A percentile compares a stretch with the other conserved stretches of the same genome.
Evolutionary conservation across 192 early-diverging fungal species (phyloP).

Genomic region (Coemansia javaensis): DNA sequence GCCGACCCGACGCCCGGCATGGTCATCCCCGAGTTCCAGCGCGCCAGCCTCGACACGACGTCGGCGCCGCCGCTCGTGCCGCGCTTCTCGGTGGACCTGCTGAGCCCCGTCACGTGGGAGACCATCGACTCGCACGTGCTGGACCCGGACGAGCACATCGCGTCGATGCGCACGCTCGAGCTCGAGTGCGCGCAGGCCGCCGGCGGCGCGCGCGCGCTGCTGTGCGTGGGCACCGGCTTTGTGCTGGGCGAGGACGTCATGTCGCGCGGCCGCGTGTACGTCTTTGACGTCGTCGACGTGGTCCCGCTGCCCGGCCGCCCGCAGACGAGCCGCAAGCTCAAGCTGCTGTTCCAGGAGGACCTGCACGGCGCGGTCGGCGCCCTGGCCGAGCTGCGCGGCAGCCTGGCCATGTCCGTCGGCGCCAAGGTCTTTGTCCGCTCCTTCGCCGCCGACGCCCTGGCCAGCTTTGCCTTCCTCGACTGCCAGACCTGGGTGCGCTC

Average conservation of each 20-base stretch:
- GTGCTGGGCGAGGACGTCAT: conserved; percentile 88
- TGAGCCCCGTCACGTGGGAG: conserved; percentile 95
- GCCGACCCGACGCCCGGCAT: conserved; percentile 1
- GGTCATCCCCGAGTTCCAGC: conserved; percentile 36
- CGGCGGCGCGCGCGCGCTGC: conserved; percentile 76
- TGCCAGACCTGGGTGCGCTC: conserved; percentile 85
- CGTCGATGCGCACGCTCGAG: conserved; percentile 68
- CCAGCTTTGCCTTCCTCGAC: conserved; percentile 92
- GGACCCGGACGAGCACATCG: conserved; percentile 79
- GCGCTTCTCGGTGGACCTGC: conserved; percentile 71
- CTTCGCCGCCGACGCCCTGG: conserved; percentile 74
- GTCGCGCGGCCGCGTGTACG: conserved; percentile 79
- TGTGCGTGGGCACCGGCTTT: conserved; percentile 84
- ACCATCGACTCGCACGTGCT: conserved; percentile 76
- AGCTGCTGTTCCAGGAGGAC: conserved; percentile 75
- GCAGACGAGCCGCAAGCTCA: conserved; percentile 89
- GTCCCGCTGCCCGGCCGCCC: conserved; percentile 93
- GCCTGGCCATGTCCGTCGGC: conserved; percentile 81
- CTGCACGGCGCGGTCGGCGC: conserved; percentile 84
- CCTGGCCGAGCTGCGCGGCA: conserved; percentile 78
- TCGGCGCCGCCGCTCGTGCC: conserved; percentile 60
- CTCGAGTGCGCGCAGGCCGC: conserved; percentile 82
- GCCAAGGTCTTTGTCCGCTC: conserved; percentile 82
- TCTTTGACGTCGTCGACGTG: conserved; percentile 95
- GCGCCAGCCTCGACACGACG: conserved; percentile 28